Base-by-base conservation (phyloP, 805 yeast genomes). In the Candida nemodendra region DNA sequence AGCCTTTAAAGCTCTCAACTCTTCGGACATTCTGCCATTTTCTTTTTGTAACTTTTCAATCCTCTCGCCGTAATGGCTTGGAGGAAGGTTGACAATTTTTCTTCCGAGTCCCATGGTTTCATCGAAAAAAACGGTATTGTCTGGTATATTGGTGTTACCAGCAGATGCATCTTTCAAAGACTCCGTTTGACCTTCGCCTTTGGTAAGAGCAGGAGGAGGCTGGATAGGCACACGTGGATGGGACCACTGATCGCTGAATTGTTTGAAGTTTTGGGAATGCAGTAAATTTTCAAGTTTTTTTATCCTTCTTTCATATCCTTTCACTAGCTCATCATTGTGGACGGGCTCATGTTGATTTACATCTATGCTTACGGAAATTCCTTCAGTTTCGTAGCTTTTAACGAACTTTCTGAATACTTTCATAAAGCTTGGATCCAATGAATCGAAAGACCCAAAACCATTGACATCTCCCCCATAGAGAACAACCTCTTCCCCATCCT, bases 271-370 rank as follows among this genome's bases (percentile, higher is more conserved):
- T 37, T 79, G 83, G 45, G 84, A 87, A 55, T 88, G 93, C 12
- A 89, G 62, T 26, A 88, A 61, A 38, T 77, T 81, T 50, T 89
- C 96, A 36, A 91, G 69, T 48, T 84, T 84, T 44, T 76, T 78
- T 27, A 91, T 85, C 36, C 95, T 66, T 9, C 76, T 61, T 56
- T 82, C 82, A 46, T 88, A 81, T 0, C 85, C 86, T 45, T 71
- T 71, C 9, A 83, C 64, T 9, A 73, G 52, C 29, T 71, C 78
- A 3, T 62, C 55, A 22, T 38, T 38, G 2, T 46, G 12, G 9
- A 30, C 39, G 8, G 38, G 18, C 4, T 62, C 33, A 24, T 64
- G 59, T 9, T 66, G 59, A 19, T 62, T 56, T 21, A 45, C 51
- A 38, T 63, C 67, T 57, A 74, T 25, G 13, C 45, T 45, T 30